Evolutionary conservation across 2,329 filamentous ascomycete genomes (phyloP).

Genomic region (Hypoxylon sp.): DNA sequence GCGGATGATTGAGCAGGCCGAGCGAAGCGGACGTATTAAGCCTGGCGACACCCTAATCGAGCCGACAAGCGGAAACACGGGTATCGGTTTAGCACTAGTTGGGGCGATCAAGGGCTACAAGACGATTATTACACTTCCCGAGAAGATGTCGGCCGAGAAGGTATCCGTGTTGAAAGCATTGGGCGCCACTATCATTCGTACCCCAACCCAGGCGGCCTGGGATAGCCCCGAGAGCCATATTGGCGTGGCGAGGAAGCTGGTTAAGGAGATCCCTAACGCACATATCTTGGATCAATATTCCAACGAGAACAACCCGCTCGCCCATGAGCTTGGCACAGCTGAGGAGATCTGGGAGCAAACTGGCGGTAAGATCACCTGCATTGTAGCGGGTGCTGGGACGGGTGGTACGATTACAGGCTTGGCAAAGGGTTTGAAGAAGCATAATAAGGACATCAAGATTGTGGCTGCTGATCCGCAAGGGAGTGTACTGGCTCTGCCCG

Average conservation of each 20-base stretch:
- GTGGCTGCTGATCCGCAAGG: constrained; percentile 94
- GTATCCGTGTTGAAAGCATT: constrained; percentile 94
- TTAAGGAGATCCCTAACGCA: constrained; percentile 96
- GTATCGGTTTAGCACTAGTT: constrained; percentile 94
- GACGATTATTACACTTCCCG: constrained; percentile 97
- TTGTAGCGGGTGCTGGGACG: constrained; percentile 94
- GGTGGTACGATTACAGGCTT: constrained; percentile 96
- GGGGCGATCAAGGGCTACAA: constrained; percentile 97
- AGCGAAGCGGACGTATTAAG: constrained; percentile 92
- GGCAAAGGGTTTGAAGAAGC: constrained; percentile 86
- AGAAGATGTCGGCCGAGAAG: constrained; percentile 99
- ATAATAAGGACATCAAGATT: constrained; percentile 87
- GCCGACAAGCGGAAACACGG: constrained; percentile 98
- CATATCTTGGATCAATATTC: constrained; percentile 98
- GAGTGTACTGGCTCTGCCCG: constrained; percentile 89
- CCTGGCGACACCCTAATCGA: constrained; percentile 98
- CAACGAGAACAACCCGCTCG: constrained; percentile 91
- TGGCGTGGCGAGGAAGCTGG: constrained; percentile 87
- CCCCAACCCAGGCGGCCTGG: constrained; percentile 94
- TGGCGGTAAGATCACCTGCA: constrained; percentile 81
- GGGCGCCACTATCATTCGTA: constrained; percentile 97
- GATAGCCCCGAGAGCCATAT: constrained; percentile 97
- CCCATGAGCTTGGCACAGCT: constrained; percentile 94
- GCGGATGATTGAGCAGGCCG: constrained; percentile 97
- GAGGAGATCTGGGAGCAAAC: constrained; percentile 98